A percentile compares a stretch with the other conserved stretches of the same genome.
Conservation (phyloP, 2,329 filamentous ascomycete genomes). For the Hymenoscyphus infarciens region DNA sequence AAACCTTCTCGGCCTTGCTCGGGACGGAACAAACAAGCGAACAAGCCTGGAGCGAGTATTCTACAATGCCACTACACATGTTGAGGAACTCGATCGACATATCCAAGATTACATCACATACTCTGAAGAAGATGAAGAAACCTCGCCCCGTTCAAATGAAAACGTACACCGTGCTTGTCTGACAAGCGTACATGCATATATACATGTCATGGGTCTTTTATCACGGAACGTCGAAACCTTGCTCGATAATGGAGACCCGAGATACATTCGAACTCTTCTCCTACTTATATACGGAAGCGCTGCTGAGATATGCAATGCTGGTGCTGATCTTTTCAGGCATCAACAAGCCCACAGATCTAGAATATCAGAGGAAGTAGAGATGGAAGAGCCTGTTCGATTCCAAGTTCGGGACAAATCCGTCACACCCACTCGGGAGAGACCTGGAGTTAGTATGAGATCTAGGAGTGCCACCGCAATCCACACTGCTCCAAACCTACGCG, state of each 20-base stretch:
- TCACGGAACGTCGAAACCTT: slow-evolving; percentile 61
- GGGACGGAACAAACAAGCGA: slow-evolving; percentile 56
- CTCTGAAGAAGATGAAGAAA: slow-evolving; percentile 47
- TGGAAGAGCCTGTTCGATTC: slow-evolving; percentile 47
- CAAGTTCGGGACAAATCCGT: slow-evolving; percentile 50
- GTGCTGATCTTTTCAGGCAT: slow-evolving; percentile 26
- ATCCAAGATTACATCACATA: slow-evolving; percentile 58
- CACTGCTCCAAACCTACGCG: slow-evolving; percentile 41
- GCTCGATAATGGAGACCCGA: slow-evolving; percentile 61
- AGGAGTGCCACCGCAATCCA: slow-evolving; percentile 36
- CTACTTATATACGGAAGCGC: slow-evolving; percentile 64
- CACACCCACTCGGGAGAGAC: slow-evolving; percentile 51
- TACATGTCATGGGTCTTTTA: slow-evolving; percentile 60
- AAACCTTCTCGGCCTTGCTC: slow-evolving; percentile 59
- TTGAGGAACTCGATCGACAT: slow-evolving; percentile 62
- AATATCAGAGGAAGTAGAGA: slow-evolving; percentile 16
- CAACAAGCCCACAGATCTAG: slow-evolving; percentile 16
- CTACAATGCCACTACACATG: slow-evolving; percentile 64
- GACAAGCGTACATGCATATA: slow-evolving; percentile 61
- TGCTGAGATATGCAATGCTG: slow-evolving; percentile 54
- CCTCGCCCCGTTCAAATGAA: slow-evolving; percentile 53
- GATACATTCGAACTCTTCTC: slow-evolving; percentile 63
- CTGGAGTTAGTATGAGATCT: slow-evolving; percentile 35
- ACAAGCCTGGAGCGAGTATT: slow-evolving; percentile 65
- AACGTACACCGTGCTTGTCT: slow-evolving; percentile 61